Conservation (phyloP, 345 rosid species). For the Adansonia digitata region DNA sequence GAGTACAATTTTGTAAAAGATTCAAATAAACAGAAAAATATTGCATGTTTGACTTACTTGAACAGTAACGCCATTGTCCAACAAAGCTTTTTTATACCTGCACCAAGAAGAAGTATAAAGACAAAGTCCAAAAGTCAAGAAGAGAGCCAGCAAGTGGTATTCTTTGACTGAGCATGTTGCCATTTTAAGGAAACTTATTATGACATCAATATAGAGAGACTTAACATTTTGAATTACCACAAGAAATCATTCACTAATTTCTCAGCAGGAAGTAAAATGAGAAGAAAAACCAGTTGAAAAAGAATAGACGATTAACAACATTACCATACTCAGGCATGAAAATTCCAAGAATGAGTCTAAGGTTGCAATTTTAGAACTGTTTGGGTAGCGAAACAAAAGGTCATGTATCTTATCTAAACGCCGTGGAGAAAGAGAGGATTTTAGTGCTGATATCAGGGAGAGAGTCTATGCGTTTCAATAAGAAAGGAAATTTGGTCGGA, state of each 20-base stretch:
- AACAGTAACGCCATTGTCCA: slow-evolving; percentile 74
- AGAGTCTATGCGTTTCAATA: background rate
- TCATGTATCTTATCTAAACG: background rate
- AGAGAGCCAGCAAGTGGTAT: background rate
- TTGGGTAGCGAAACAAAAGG: background rate
- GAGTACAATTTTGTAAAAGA: background rate
- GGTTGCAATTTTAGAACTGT: background rate
- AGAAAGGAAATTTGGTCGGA: background rate
- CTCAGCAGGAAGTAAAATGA: background rate
- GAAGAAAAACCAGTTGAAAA: background rate
- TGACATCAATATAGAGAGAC: background rate
- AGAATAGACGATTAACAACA: background rate
- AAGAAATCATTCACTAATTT: background rate
- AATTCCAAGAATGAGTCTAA: background rate
- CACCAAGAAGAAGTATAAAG: slow-evolving; percentile 14
- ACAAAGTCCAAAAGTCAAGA: background rate
- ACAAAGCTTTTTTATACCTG: slow-evolving; percentile 79
- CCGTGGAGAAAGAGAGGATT: background rate
- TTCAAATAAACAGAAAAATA: background rate
- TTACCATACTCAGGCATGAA: background rate
- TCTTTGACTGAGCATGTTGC: background rate
- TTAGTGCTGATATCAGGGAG: background rate
- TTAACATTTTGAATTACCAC: background rate
- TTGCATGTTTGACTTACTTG: slow-evolving; percentile 44
- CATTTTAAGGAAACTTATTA: background rate